Evolutionary conservation across 148 eudicot genomes (phyloP), one percentile per base, ranked within the genome.

Genomic region (Cornus suecica): DNA sequence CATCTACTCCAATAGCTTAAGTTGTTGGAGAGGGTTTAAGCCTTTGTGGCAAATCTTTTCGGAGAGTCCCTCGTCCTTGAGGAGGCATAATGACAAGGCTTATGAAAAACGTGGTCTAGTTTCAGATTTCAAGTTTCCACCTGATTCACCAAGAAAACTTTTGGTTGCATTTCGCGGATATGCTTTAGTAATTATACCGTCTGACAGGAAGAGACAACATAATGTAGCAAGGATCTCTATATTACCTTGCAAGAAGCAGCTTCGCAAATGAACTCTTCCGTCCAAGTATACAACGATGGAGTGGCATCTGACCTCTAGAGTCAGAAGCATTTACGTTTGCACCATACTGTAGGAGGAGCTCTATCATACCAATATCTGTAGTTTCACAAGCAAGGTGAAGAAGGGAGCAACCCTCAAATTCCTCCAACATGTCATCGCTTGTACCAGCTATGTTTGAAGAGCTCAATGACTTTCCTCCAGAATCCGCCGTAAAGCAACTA

Each of bases 291-390:
- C 97, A 95, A 69, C 85, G 90, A 84, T 95, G 97, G 69, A 95
- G 91, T 29, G 99, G 91, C 24, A 90, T 91, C 67, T 84, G 90
- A 72, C 97, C 90, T 75, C 80, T 88, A 29, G 90, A 84, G 83
- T 91, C 97, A 31, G 79, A 77, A 65, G 87, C 89, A 82, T 91
- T 93, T 79, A 95, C 78, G 78, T 90, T 87, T 52, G 97, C 99
- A 64, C 99, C 99, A 82, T 95, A 95, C 70, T 95, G 99, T 76
- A 95, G 80, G 70, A 95, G 97, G 41, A 95, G 88, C 87, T 95
- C 99, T 68, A 95, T 77, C 99, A 92, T 95, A 77, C 99, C 97
- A 72, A 92, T 87, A 80, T 95, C 99, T 69, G 94, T 91, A 73
- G 87, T 88, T 76, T 95, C 97, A 86, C 97, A 89, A 80, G 97